Base-by-base conservation (phyloP, 768 basidiomycete species). In the Antrodiella citrinella region DNA sequence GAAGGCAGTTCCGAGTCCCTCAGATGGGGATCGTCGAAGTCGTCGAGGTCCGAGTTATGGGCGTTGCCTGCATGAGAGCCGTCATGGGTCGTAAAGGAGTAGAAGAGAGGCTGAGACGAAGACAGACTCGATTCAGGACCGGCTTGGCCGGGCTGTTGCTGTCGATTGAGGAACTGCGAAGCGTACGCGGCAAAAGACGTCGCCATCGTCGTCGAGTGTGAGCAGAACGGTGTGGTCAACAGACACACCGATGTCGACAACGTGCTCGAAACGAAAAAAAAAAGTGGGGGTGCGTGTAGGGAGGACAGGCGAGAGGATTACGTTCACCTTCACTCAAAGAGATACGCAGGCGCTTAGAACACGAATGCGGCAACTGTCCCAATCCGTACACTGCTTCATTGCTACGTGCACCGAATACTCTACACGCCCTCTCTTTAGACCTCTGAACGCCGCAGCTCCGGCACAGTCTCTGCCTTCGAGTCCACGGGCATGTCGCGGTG, bases 171-270 rank as follows among this genome's bases (percentile, higher is more conserved):
- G 63, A 88, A 89, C 58, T 88, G 86, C 41, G 87, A 89, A 45
- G 87, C 87, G 70, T 86, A 89, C 46, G 80, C 80, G 57, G 85
- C 83, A 67, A 90, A 90, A 30, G 86, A 85, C 57, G 84, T 76
- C 45, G 82, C 76, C 75, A 75, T 75, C 39, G 53, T 18, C 21
- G 21, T 43, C 41, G 30, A 35, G 30, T 7, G 30, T 35, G 7
- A 35, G 15, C 30, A 7, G 7, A 15, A 15, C 30, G 30, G 15
- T 35, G 30, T 35, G 30, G 7, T 35, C 7, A 15, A 35, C 7
- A 15, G 15, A 7, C 30, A 7, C 15, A 15, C 7, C 7, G 15
- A 15, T 15, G 15, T 15, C 30, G 15, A 15, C 7, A 15, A 7
- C 30, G 30, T 35, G 7, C 7, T 35, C 7, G 30, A 35, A 15